Evolutionary conservation across 2,329 filamentous ascomycete species (phyloP).

Genomic region (Exophiala dermatitidis): DNA sequence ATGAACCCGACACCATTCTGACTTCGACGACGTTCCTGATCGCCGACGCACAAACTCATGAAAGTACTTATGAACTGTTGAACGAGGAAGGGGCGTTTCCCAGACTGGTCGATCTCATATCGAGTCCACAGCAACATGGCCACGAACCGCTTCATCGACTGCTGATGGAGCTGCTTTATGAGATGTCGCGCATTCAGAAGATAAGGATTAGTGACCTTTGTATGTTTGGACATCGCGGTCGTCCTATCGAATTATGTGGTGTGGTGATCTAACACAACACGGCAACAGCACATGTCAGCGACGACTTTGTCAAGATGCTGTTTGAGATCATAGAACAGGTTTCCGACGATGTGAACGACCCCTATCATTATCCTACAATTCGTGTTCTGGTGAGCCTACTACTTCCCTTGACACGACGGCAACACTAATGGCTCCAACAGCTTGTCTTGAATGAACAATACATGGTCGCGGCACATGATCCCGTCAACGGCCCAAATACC

Average conservation of each 20-base stretch:
- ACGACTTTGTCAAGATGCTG: conserved; percentile 74
- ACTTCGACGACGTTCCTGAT: conserved; percentile 77
- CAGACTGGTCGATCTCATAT: conserved; percentile 73
- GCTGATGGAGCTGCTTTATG: conserved; percentile 83
- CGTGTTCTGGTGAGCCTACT: conserved; percentile 66
- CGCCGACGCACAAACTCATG: conserved; percentile 73
- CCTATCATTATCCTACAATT: conserved; percentile 93
- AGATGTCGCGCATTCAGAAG: conserved; percentile 89
- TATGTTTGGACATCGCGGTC: conserved; percentile 41
- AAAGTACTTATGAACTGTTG: conserved; percentile 77
- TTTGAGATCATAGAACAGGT: conserved; percentile 82
- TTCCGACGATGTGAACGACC: conserved; percentile 80
- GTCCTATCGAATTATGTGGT: background rate
- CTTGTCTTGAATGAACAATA: conserved; percentile 97
- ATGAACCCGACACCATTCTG: conserved; percentile 72
- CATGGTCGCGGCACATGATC: conserved; percentile 67
- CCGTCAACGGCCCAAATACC: conserved; percentile 30
- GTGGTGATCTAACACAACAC: conserved; percentile 2
- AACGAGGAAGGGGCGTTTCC: conserved; percentile 77
- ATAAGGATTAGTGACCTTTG: conserved; percentile 68
- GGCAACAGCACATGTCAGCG: conserved; percentile 51
- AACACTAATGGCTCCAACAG: conserved; percentile 39
- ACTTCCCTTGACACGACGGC: background rate
- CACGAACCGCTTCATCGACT: conserved; percentile 69
- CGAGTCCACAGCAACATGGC: conserved; percentile 52